Evolutionary conservation across 2,329 filamentous ascomycete species (phyloP), one percentile per base, ranked within the genome.

Genomic region (Diaporthe humulicola): DNA sequence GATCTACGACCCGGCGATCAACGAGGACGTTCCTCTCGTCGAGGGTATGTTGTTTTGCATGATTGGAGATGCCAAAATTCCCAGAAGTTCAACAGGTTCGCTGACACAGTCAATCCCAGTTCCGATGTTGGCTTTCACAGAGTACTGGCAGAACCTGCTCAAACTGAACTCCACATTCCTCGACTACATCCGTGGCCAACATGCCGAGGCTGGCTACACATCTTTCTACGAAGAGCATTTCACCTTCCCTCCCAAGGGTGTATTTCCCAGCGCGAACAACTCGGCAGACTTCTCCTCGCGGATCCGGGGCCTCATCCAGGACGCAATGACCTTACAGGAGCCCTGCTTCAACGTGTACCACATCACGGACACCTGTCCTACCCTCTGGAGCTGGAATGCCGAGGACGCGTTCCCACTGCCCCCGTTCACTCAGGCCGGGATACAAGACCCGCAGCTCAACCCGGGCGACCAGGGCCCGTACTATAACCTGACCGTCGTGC

Each of bases 331-430:
- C 28, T 79, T 83, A 12, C 83, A 89, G 50, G 94, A 95, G 83
- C 92, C 93, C 0, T 95, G 93, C 84, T 95, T 92, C 83, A 89
- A 94, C 80, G 85, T 93, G 25, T 94, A 94, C 83, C 88, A 92
- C 72, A 87, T 94, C 22, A 90, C 89, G 6, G 90, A 88, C 10
- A 93, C 90, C 14, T 94, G 93, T 81, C 93, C 93, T 1, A 78
- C 93, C 2, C 86, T 91, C 1, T 94, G 91, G 90, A 40, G 17
- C 45, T 54, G 48, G 48, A 70, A 70, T 30, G 50, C 67, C 48
- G 50, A 54, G 12, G 64, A 74, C 17, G 66, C 70, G 0, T 54
- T 74, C 9, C 56, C 64, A 8, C 45, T 74, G 19, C 54, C 73
- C 17, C 58, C 73, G 5, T 74, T 70, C 54, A 66, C 73, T 15